Conservation (phyloP, 2,329 filamentous ascomycete genomes). For the Moelleriella libera region DNA sequence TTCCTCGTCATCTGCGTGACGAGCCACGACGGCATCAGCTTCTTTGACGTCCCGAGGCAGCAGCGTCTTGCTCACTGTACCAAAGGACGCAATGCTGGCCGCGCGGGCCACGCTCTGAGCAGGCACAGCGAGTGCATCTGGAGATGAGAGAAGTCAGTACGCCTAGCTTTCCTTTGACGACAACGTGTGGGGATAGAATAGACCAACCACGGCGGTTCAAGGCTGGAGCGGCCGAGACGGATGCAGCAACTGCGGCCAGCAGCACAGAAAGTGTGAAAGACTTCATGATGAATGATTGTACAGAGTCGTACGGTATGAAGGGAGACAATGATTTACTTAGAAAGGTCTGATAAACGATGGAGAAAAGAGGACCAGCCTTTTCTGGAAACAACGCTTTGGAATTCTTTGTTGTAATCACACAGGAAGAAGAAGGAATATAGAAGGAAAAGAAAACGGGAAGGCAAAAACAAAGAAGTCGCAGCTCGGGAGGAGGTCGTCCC, state of each 20-base stretch:
- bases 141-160: too few species aligned
- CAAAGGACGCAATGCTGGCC: too few species aligned
- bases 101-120: too few species aligned
- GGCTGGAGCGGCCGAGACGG: slow-evolving; percentile 1
- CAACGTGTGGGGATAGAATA: not conserved
- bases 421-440: not conserved
- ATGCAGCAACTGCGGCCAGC: not conserved
- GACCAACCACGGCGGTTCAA: not conserved
- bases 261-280: not conserved
- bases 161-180: not conserved
- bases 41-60: too few species aligned
- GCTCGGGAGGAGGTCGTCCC: too few species aligned
- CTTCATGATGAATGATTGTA: not conserved
- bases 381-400: not conserved
- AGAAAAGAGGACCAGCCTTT: not conserved
- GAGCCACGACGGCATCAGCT: too few species aligned
- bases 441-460: not conserved
- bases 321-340: not conserved
- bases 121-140: too few species aligned
- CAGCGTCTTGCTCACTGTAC: too few species aligned
- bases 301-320: not conserved
- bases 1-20: not conserved
- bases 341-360: too few species aligned
- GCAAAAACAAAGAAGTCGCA: not conserved
- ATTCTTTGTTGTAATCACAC: too few species aligned